Percentiles rank a stretch among this genome's conserved stretches.
phyloP scores from a whole-genome alignment of 2,329 filamentous ascomycete genomes.

The Penicillium frequentans region DNA sequence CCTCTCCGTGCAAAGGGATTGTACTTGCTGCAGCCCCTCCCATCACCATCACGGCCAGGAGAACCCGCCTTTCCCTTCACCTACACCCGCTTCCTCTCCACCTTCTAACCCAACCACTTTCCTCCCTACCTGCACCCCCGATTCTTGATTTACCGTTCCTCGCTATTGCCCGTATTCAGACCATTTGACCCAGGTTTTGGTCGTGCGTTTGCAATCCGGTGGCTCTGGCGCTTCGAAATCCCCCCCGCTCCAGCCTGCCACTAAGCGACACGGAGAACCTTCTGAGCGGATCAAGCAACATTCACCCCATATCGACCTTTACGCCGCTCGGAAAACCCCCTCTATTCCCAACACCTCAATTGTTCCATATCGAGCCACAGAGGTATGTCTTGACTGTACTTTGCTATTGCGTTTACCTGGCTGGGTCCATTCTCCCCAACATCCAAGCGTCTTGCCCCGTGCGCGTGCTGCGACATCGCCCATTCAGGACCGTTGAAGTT shows the following conservation, averaged over 20 bases:
- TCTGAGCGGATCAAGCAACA: constrained; percentile 27
- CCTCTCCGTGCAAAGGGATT: neutral
- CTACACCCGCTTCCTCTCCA: constrained; percentile 20
- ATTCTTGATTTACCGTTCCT: neutral
- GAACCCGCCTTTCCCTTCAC: constrained; percentile 27
- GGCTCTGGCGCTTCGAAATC: constrained; percentile 25
- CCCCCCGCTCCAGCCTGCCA: constrained; percentile 38
- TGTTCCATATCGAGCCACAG: constrained; percentile 9
- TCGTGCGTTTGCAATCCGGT: constrained; percentile 11
- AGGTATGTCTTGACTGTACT: constrained; percentile 16
- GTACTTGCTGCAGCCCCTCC: constrained; percentile 6
- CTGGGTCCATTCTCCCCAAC: constrained; percentile 7
- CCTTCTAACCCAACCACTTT: constrained; percentile 2
- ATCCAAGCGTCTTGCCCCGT: constrained; percentile 20
- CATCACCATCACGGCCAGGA: constrained; percentile 29
- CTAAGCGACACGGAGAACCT: constrained; percentile 44
- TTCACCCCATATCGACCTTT: constrained; percentile 18
- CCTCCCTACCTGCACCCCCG: constrained; percentile 9
- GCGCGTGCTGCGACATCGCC: constrained; percentile 23
- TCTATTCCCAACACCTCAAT: constrained; percentile 16
- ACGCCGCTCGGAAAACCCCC: constrained; percentile 3
- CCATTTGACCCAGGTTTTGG: constrained; percentile 16
- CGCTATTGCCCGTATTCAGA: constrained; percentile 1
- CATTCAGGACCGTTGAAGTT: constrained; percentile 6
- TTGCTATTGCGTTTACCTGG: constrained; percentile 3